A percentile compares a stretch with the other conserved stretches of the same genome.
phyloP scores from a whole-genome alignment of 225 moss, liverwort and hornwort genomes.

The Asterella californica region DNA sequence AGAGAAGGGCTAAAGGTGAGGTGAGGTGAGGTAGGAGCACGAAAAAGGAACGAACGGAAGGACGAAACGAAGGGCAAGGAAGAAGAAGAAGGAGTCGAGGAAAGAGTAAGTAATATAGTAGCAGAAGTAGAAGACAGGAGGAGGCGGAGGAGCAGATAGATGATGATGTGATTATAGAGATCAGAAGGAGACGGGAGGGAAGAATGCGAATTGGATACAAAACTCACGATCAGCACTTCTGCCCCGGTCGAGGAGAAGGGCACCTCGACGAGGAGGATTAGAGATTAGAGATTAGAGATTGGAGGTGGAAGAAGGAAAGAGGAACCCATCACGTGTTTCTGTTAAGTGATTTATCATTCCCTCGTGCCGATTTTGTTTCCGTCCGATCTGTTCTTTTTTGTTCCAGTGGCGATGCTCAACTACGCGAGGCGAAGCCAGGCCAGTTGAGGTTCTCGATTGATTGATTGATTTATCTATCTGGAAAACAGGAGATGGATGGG shows the following conservation, averaged over 20 bases:
- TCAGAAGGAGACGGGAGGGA: neutral
- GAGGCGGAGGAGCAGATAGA: neutral
- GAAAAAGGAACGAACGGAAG: too few species aligned
- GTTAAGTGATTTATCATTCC: neutral
- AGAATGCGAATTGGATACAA: neutral
- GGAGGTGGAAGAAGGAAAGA: neutral
- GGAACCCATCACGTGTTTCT: constrained; percentile 3
- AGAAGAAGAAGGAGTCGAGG: neutral
- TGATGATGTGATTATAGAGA: neutral
- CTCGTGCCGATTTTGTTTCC: constrained; percentile 1
- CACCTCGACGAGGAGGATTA: neutral
- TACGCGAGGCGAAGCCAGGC: neutral
- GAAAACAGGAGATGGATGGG: neutral
- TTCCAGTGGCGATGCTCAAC: neutral
- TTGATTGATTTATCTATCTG: constrained; percentile 2
- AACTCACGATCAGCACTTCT: neutral
- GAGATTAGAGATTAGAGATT: neutral
- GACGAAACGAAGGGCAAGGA: neutral
- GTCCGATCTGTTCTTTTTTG: neutral
- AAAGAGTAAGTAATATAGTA: neutral
- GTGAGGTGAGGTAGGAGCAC: neutral
- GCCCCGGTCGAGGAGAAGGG: neutral
- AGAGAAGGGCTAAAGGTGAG: neutral
- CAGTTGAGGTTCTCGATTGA: neutral
- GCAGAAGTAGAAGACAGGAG: neutral